Base-by-base conservation (phyloP, 257 asterid genomes). In the Verbascum thapsus region DNA sequence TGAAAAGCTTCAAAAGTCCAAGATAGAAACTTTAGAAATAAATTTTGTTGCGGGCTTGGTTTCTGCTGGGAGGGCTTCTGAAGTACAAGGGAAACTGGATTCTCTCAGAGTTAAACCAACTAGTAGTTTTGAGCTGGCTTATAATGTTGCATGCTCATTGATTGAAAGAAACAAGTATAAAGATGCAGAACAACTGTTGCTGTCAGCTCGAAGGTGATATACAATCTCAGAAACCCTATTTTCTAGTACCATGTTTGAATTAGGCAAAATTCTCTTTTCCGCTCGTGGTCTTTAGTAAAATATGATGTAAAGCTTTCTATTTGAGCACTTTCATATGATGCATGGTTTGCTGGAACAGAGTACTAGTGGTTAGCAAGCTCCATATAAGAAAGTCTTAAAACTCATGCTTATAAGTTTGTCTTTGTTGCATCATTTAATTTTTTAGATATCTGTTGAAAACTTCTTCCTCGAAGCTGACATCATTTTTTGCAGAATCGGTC, bases 111-210 rank as follows among this genome's bases (percentile, higher is more conserved):
- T 90, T 57, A 85, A 81, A 76, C 82, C 94, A 51, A 84, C 87
- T 3, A 87, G 91, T 90, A 94, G 83, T 76, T 90, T 85, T 79
- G 99, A 90, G 73, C 81, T 94, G 80, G 95, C 99, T 52, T 94
- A 83, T 70, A 90, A 90, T 68, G 84, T 88, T 72, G 91, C 96
- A 34, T 94, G 97, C 78, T 87, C 96, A 16, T 72, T 94, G 78
- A 80, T 94, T 53, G 96, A 94, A 71, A 76, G 81, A 56, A 74
- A 79, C 80, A 78, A 72, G 65, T 78, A 69, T 74, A 64, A 75
- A 71, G 95, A 89, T 58, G 97, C 99, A 16, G 99, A 94, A 74
- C 87, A 85, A 69, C 82, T 94, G 73, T 75, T 89, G 77, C 78
- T 85, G 65, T 87, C 96, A 4, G 94, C 95, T 69, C 81, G 88